Conservation (phyloP, 208 protist genomes). For the Crithidia mellificae region DNA sequence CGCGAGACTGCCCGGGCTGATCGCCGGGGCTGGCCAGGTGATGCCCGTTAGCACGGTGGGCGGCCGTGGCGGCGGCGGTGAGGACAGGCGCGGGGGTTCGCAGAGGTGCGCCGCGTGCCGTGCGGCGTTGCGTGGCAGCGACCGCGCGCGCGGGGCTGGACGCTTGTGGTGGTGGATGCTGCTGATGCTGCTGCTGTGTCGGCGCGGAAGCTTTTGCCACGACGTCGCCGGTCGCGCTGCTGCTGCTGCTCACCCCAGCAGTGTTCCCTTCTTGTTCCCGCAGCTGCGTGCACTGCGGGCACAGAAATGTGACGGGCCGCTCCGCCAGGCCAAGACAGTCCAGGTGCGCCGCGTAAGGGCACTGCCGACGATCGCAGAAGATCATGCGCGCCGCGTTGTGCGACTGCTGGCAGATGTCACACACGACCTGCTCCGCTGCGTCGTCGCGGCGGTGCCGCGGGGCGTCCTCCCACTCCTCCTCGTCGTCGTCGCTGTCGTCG, state of each 20-base stretch:
- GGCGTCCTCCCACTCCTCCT: constrained; percentile 19
- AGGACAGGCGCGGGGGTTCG: not conserved
- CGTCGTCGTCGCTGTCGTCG: constrained; percentile 40
- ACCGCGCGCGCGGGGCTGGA: too few relatives aligned
- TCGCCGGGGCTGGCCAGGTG: not conserved
- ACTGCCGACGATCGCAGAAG: constrained; percentile 82
- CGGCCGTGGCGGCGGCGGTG: not conserved
- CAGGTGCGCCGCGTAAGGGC: constrained; percentile 71
- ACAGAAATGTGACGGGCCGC: constrained; percentile 73
- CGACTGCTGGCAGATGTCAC: constrained; percentile 57
- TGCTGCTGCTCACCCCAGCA: not conserved
- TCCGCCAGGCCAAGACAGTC: constrained; percentile 70
- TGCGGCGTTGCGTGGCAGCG: not conserved
- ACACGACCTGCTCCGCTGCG: constrained; percentile 36
- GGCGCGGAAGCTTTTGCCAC: not conserved
- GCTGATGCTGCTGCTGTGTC: not conserved
- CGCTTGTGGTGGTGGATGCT: too few relatives aligned
- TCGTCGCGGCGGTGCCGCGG: not conserved
- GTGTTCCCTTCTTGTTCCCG: constrained; percentile 26
- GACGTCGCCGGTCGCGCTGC: not conserved
- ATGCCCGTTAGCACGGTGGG: not conserved
- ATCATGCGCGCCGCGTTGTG: constrained; percentile 79
- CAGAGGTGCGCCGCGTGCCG: not conserved
- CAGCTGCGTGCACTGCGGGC: constrained; percentile 44
- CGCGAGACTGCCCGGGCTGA: not conserved